phyloP scores from a whole-genome alignment of 2,329 filamentous ascomycete genomes.

The Westerdykella sp. region DNA sequence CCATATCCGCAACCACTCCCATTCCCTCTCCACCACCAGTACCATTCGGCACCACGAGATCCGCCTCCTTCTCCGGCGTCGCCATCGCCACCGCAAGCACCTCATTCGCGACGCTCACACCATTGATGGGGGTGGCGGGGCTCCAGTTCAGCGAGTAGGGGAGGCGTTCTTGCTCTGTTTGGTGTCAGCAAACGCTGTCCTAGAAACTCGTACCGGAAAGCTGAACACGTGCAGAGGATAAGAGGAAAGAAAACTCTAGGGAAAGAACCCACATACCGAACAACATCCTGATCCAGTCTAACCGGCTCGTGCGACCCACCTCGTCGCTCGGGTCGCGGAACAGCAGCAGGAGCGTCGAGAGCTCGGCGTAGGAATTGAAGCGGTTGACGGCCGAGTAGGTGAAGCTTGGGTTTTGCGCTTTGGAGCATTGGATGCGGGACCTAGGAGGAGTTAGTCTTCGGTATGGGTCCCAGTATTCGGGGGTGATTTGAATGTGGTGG shows the following conservation, averaged over 20 bases:
- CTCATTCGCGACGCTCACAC: slow-evolving; percentile 3
- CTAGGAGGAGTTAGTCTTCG: slow-evolving; percentile 1
- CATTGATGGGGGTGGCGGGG: slow-evolving; percentile 5
- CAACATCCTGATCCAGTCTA: slow-evolving; percentile 19
- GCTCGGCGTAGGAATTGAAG: slow-evolving; percentile 18
- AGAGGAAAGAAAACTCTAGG: too few species aligned
- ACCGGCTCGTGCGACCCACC: slow-evolving; percentile 6
- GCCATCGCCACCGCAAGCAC: slow-evolving; percentile 11
- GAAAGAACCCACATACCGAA: slow-evolving; percentile 15
- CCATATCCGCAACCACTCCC: too few species aligned
- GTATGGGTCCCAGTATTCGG: too few species aligned
- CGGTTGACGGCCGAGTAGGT: slow-evolving; percentile 7
- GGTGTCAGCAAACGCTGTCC: too few species aligned
- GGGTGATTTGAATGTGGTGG: too few species aligned
- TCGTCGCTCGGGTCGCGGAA: slow-evolving; percentile 8
- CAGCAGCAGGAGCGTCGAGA: slow-evolving; percentile 12
- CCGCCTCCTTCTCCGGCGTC: slow-evolving; percentile 10
- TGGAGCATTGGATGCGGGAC: slow-evolving; percentile 12
- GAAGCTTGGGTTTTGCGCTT: slow-evolving; percentile 12
- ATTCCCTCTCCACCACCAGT: too few species aligned
- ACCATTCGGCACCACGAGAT: too few species aligned
- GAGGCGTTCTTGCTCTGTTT: slow-evolving; percentile 17
- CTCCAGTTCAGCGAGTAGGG: slow-evolving; percentile 20
- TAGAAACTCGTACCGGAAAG: too few species aligned
- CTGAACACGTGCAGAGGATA: too few species aligned